Base-by-base conservation (phyloP, 176 grass and related monocot species). In the Carex kokanica region DNA sequence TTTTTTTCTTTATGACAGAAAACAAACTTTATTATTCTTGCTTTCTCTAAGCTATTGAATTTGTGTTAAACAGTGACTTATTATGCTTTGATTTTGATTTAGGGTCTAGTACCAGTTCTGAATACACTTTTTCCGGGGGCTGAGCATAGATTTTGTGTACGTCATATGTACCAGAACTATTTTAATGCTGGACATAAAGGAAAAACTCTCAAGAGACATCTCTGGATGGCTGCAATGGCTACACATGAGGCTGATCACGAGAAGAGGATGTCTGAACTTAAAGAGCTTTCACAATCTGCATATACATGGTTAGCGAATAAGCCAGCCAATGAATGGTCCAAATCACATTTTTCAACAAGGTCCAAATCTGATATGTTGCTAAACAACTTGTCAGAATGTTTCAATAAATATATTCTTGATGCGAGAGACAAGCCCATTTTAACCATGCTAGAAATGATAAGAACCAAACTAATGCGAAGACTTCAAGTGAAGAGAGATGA, bases 101-200 rank as follows among this genome's bases (percentile, higher is more conserved):
- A 82, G 54, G 79, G 79, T 41, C 18, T 59, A 4, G 36, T 82
- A 59, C 21, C 53, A 45, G 43, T 62, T 7, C 36, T 82, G 2
- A 13, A 82, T 8, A 41, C 55, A 62, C 79, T 82, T 65, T 82
- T 82, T 38, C 58, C 56, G 4, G 20, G 13, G 12, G 79, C 79
- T 13, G 79, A 82, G 18, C 79, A 82, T 41, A 51, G 57, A 21
- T 65, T 82, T 62, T 82, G 52, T 81, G 78, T 81, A 34, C 54
- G 24, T 60, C 78, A 81, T 60, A 54, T 63, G 27, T 64, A 64
- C 78, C 58, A 54, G 14, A 81, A 81, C 1, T 81, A 36, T 2
- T 60, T 60, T 8, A 64, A 57, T 60, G 15, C 57, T 49, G 68
- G 68, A 20, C 56, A 82, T 14, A 82, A 82, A 82, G 79, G 20